phyloP scores from a whole-genome alignment of 2,329 filamentous ascomycete genomes.

The Pyrenophora teres region DNA sequence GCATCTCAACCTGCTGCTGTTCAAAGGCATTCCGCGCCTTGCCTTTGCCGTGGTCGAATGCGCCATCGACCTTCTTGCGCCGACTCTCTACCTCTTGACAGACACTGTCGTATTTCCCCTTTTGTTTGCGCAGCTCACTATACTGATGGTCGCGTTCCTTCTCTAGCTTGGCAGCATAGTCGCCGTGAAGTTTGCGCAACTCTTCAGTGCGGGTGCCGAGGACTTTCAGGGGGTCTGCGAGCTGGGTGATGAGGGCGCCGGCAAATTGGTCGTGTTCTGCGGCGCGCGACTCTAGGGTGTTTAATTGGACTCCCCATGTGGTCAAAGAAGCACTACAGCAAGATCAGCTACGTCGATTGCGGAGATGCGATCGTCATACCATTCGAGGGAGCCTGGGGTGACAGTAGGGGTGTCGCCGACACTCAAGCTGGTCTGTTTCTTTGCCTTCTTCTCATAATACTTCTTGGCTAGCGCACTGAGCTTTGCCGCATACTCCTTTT shows the following conservation, averaged over 20 bases:
- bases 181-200: slow-evolving; percentile 84
- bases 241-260: slow-evolving; percentile 74
- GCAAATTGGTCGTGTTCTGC: slow-evolving; percentile 87
- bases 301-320: slow-evolving; percentile 94
- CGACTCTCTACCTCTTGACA: slow-evolving; percentile 95
- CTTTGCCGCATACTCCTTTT: slow-evolving; percentile 95
- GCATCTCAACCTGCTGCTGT: slow-evolving; percentile 92
- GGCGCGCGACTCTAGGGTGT: slow-evolving; percentile 83
- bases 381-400: slow-evolving; percentile 94
- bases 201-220: slow-evolving; percentile 81
- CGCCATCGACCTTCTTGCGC: slow-evolving; percentile 91
- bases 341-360: slow-evolving; percentile 1
- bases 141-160: slow-evolving; percentile 86
- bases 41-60: slow-evolving; percentile 82
- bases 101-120: slow-evolving; percentile 87
- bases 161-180: slow-evolving; percentile 86
- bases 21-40: slow-evolving; percentile 93
- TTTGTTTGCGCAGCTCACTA: slow-evolving; percentile 83
- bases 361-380: slow-evolving; percentile 53
- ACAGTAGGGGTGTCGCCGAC: slow-evolving; percentile 91
- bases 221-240: slow-evolving; percentile 85
- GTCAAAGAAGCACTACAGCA: slow-evolving; percentile 84
- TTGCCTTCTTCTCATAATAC: slow-evolving; percentile 96
- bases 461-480: slow-evolving; percentile 88
- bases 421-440: slow-evolving; percentile 83